A percentile compares a stretch with the other conserved stretches of the same genome.
phyloP scores from a whole-genome alignment of 805 yeast species.

The Yarrowia porcina region DNA sequence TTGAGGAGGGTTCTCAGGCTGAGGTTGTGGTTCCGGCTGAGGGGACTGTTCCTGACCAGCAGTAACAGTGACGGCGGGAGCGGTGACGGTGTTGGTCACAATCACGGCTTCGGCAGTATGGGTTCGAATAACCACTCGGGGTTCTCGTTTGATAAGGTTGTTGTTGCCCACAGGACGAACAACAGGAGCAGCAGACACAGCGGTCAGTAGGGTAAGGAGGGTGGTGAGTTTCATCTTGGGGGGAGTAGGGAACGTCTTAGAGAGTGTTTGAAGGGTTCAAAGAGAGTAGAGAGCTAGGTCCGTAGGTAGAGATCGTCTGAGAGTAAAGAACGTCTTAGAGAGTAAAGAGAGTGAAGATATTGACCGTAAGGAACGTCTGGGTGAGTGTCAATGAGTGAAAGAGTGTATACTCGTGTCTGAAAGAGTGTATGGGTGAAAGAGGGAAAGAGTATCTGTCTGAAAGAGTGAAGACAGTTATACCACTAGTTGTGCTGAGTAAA shows the following conservation, averaged over 20 bases:
- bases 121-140: slow-evolving; percentile 8
- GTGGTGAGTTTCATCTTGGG: neutral
- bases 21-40: neutral
- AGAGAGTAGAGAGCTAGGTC: no score
- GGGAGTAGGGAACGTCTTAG: no score
- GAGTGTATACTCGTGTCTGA: no score
- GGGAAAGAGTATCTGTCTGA: no score
- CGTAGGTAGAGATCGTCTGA: no score
- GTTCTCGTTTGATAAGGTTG: slow-evolving; percentile 1
- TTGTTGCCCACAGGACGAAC: neutral
- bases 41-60: slow-evolving; percentile 6
- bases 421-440: no score
- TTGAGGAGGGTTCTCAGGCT: neutral
- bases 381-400: neutral
- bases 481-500: neutral
- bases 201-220: neutral
- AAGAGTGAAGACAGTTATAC: no score
- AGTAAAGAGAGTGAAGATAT: no score
- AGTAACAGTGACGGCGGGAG: slow-evolving; percentile 19
- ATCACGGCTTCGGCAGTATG: slow-evolving; percentile 14
- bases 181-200: slow-evolving; percentile 13
- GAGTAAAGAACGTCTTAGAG: no score
- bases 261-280: neutral
- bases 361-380: no score
- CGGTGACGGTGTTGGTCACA: slow-evolving; percentile 1